A percentile compares a stretch with the other conserved stretches of the same genome.
Conservation (phyloP, 106 monocot genomes). For the Triglochin maritima region DNA sequence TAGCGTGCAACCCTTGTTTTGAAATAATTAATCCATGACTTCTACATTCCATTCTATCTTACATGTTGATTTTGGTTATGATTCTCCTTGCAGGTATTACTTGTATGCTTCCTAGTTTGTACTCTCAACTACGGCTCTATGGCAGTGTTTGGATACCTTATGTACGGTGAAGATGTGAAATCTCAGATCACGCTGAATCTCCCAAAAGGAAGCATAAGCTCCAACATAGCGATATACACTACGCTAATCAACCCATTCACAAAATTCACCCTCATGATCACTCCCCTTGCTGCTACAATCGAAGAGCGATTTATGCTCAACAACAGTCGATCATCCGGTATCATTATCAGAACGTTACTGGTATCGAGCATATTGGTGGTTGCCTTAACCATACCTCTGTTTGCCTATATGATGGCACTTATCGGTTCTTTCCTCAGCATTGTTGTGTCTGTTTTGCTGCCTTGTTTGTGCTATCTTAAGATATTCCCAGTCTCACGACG, state of each 20-base stretch:
- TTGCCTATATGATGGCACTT: conserved; percentile 19
- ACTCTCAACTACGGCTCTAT: conserved; percentile 28
- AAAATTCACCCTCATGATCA: conserved; percentile 18
- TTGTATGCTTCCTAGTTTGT: conserved; percentile 22
- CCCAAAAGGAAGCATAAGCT: conserved; percentile 3
- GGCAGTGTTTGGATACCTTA: conserved; percentile 32
- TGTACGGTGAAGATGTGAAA: conserved; percentile 23
- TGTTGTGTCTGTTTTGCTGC: conserved; percentile 7
- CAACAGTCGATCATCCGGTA: not conserved
- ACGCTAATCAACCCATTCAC: conserved; percentile 28
- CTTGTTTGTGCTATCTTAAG: conserved; percentile 20
- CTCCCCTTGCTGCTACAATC: conserved; percentile 21
- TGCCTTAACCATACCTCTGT: conserved; percentile 19
- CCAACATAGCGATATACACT: conserved; percentile 19
- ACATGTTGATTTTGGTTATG: not conserved
- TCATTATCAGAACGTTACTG: conserved; percentile 9
- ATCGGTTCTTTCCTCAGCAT: conserved; percentile 17
- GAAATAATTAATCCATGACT: too few relatives aligned
- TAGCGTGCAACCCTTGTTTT: too few relatives aligned
- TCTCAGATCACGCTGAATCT: conserved; percentile 33
- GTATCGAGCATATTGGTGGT: conserved; percentile 12
- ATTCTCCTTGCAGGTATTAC: conserved; percentile 1
- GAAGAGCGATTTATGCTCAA: conserved; percentile 13
- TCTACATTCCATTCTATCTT: not conserved
- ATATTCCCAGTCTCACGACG: conserved; percentile 4